Percentiles rank a stretch among this genome's conserved stretches.
Conservation (phyloP, 805 yeast species). For the Maudiozyma bulderi region DNA sequence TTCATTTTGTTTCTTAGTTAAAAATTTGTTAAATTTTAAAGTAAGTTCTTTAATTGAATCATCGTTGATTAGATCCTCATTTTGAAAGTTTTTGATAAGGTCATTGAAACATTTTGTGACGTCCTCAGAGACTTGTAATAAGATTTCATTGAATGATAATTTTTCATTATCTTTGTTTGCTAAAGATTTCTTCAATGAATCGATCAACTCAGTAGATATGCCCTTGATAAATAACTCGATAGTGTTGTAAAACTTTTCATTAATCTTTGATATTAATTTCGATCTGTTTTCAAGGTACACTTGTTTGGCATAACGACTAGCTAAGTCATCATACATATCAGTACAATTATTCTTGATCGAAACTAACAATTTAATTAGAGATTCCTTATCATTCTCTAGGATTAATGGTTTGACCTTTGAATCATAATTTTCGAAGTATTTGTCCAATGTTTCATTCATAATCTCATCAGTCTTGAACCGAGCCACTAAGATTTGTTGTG, state of each 20-base stretch:
- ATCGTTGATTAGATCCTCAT: slow-evolving; percentile 8
- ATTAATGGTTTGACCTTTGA: slow-evolving; percentile 22
- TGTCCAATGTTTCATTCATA: slow-evolving; percentile 40
- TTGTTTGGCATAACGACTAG: slow-evolving; percentile 59
- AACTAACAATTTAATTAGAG: slow-evolving; percentile 36
- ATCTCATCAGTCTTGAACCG: slow-evolving; percentile 92
- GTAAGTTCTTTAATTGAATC: not conserved
- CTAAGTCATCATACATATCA: slow-evolving; percentile 52
- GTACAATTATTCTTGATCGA: slow-evolving; percentile 40
- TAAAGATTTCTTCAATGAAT: slow-evolving; percentile 22
- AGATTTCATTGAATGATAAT: slow-evolving; percentile 17
- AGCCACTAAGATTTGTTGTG: slow-evolving; percentile 92
- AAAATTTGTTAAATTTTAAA: slow-evolving; percentile 11
- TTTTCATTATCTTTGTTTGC: slow-evolving; percentile 17
- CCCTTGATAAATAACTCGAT: slow-evolving; percentile 34
- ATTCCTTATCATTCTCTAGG: slow-evolving; percentile 18
- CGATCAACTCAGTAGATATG: slow-evolving; percentile 29
- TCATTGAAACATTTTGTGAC: not conserved
- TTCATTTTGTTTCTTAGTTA: slow-evolving; percentile 26
- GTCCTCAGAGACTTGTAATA: not conserved
- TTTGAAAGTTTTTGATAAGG: slow-evolving; percentile 9
- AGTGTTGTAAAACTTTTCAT: slow-evolving; percentile 36
- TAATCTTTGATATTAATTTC: slow-evolving; percentile 40
- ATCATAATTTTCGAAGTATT: slow-evolving; percentile 33
- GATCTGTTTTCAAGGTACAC: slow-evolving; percentile 60